phyloP scores from a whole-genome alignment of 139 green algal species.

The Chlorella sp. region DNA sequence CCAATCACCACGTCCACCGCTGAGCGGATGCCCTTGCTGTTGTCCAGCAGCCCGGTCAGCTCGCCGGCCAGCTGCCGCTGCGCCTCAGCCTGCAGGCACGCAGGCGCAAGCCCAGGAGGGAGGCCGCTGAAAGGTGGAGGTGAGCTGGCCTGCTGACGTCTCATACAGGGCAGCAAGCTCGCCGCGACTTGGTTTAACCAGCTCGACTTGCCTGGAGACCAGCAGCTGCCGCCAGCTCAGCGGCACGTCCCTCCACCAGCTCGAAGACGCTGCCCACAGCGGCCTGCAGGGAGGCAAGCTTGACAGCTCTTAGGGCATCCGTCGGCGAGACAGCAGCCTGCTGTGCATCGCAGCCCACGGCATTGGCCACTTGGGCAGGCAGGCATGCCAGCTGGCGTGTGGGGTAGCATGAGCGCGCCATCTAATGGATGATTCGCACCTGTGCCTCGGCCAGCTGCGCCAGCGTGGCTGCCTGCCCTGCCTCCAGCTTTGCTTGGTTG shows the following conservation, averaged over 20 bases:
- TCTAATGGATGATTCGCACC: too few species aligned
- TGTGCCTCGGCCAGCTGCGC: background rate
- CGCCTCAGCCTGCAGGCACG: background rate
- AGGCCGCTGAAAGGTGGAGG: too few species aligned
- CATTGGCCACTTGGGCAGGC: too few species aligned
- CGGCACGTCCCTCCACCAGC: background rate
- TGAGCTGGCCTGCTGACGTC: too few species aligned
- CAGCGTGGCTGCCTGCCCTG: constrained; percentile 5
- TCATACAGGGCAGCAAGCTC: too few species aligned
- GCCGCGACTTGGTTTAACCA: too few species aligned
- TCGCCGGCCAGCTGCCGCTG: constrained; percentile 9
- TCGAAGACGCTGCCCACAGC: constrained; percentile 12
- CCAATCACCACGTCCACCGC: constrained; percentile 27
- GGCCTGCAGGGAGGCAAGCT: background rate
- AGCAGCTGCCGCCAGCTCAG: constrained; percentile 5
- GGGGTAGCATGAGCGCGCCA: too few species aligned
- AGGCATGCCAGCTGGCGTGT: too few species aligned
- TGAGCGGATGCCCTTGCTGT: constrained; percentile 15
- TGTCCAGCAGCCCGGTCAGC: constrained; percentile 14
- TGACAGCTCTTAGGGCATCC: too few species aligned
- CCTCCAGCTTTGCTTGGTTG: constrained; percentile 17
- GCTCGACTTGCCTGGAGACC: background rate
- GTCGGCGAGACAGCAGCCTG: background rate
- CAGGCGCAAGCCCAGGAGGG: too few species aligned
- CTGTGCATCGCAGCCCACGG: too few species aligned